Percentiles rank a stretch among this genome's conserved stretches.
Conservation (phyloP, 495 filamentous ascomycete species). For the Chlorociboria aeruginascens region DNA sequence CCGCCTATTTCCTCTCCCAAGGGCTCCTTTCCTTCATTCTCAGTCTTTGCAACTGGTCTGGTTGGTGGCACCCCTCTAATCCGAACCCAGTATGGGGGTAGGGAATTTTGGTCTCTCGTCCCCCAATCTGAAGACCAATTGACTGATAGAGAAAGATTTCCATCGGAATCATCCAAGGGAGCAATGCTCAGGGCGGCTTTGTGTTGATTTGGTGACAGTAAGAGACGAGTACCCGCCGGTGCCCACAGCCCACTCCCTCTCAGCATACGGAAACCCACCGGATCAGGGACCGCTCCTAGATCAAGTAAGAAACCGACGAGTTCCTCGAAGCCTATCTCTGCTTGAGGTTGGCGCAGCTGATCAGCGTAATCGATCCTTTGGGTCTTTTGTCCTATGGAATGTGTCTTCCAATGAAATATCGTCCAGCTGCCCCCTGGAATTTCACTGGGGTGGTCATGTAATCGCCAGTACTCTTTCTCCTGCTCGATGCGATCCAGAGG, state of each 20-base stretch:
- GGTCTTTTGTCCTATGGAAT: constrained; percentile 44
- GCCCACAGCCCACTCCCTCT: constrained; percentile 50
- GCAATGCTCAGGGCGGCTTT: constrained; percentile 42
- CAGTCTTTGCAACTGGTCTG: not conserved
- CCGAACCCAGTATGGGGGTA: constrained; percentile 48
- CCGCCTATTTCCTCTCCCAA: not conserved
- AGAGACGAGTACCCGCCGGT: constrained; percentile 44
- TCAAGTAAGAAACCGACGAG: constrained; percentile 50
- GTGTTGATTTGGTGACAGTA: constrained; percentile 39
- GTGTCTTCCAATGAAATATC: constrained; percentile 49
- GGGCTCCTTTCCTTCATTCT: not conserved
- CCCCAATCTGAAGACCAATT: constrained; percentile 46
- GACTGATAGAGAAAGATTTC: constrained; percentile 43
- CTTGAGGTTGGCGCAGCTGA: constrained; percentile 51
- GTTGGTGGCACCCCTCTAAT: constrained; percentile 7
- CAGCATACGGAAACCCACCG: constrained; percentile 45
- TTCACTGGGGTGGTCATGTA: constrained; percentile 30
- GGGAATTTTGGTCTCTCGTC: constrained; percentile 33
- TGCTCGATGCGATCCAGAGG: constrained; percentile 43
- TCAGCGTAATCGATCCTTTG: constrained; percentile 54
- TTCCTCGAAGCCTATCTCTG: constrained; percentile 50
- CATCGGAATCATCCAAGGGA: constrained; percentile 48
- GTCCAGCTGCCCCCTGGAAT: constrained; percentile 53
- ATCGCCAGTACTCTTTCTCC: constrained; percentile 40
- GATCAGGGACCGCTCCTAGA: constrained; percentile 46